Conservation (phyloP, 192 early-diverging fungal species). For the Gryganskiella cystojenkinii region DNA sequence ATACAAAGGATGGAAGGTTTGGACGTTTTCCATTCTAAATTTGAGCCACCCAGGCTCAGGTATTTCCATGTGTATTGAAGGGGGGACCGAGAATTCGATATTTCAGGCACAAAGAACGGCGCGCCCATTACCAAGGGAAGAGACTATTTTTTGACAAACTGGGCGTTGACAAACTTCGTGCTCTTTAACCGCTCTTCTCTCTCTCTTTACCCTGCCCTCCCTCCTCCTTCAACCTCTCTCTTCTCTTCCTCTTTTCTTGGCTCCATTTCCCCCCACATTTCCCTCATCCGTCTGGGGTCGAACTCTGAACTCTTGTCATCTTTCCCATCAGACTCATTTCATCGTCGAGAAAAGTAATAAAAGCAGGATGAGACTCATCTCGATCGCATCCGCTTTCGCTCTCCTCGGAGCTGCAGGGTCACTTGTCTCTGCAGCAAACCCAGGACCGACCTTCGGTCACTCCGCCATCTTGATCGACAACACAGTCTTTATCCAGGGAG, state of each 20-base stretch:
- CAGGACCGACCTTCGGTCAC: conserved; percentile 20
- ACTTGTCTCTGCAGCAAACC: conserved; percentile 1
- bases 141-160: too few species aligned
- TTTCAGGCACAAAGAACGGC: too few species aligned
- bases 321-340: not conserved
- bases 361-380: conserved; percentile 1
- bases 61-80: too few species aligned
- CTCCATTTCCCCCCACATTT: not conserved
- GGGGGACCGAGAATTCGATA: too few species aligned
- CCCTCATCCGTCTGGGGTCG: not conserved
- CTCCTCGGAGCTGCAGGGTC: not conserved
- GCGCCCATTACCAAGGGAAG: conserved; percentile 1
- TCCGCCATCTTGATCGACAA: conserved; percentile 20
- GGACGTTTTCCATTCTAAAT: too few species aligned
- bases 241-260: conserved; percentile 4
- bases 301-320: not conserved
- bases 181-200: not conserved
- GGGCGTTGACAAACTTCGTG: too few species aligned
- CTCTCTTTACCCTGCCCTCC: not conserved
- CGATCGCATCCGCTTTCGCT: conserved; percentile 12
- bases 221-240: not conserved
- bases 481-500: conserved; percentile 44
- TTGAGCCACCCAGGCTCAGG: too few species aligned
- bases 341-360: not conserved
- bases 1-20: too few species aligned